Percentiles rank a stretch among this genome's conserved stretches.
phyloP scores from a whole-genome alignment of 257 asterid species.

The Phtheirospermum japonicum region DNA sequence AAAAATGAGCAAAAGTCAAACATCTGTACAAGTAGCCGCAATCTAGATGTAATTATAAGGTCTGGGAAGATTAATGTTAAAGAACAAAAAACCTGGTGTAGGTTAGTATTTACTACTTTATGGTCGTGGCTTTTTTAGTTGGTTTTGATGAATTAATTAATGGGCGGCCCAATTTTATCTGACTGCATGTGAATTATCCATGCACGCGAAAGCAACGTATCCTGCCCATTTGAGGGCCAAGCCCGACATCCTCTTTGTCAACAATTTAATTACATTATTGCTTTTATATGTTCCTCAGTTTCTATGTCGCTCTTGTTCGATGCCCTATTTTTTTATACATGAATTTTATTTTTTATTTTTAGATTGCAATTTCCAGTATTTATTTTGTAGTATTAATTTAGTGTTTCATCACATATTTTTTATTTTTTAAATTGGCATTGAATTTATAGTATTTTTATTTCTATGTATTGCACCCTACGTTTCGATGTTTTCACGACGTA shows the following conservation, averaged over 20 bases:
- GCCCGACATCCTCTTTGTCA: slow-evolving; percentile 25
- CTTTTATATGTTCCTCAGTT: too few relatives aligned
- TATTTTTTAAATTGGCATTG: too few relatives aligned
- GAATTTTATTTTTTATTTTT: too few relatives aligned
- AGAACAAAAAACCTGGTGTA: slow-evolving; percentile 16
- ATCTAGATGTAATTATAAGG: slow-evolving; percentile 6
- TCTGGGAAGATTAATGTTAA: slow-evolving; percentile 19
- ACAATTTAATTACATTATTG: not conserved
- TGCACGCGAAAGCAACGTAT: slow-evolving; percentile 30
- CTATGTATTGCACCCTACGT: too few relatives aligned
- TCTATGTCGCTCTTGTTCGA: too few relatives aligned
- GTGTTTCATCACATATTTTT: too few relatives aligned
- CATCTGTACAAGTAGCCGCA: slow-evolving; percentile 26
- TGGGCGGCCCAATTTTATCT: not conserved
- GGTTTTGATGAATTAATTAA: not conserved
- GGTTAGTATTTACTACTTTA: not conserved
- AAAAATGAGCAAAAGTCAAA: slow-evolving; percentile 15
- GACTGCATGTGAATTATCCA: not conserved
- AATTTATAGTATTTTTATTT: too few relatives aligned
- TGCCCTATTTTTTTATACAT: too few relatives aligned
- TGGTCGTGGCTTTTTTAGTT: slow-evolving; percentile 5
- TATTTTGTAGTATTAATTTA: too few relatives aligned
- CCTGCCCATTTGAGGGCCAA: slow-evolving; percentile 12
- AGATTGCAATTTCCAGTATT: too few relatives aligned
- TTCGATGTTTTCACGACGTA: too few relatives aligned